Conservation (phyloP, 345 rosid species). For the Bretschneidera sinensis region DNA sequence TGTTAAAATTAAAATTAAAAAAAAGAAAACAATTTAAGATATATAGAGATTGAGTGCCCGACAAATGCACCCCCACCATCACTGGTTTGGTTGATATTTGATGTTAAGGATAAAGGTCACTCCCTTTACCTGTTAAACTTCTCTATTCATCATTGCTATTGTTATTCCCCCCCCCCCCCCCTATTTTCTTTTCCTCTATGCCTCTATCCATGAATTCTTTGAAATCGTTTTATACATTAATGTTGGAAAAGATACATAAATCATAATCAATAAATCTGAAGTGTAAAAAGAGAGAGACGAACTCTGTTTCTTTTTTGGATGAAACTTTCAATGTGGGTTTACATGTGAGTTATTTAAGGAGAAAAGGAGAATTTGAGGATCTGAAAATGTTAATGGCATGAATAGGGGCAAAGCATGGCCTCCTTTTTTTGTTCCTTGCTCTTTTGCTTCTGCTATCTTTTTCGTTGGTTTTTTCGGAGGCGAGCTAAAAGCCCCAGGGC, state of each 20-base stretch:
- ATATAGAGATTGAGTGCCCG: not conserved
- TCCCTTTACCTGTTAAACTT: slow-evolving; percentile 6
- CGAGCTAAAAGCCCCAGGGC: too few relatives aligned
- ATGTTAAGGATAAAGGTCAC: slow-evolving; percentile 13
- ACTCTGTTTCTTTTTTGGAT: not conserved
- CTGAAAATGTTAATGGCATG: not conserved
- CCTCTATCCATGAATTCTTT: too few relatives aligned
- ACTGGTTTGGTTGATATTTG: slow-evolving; percentile 23
- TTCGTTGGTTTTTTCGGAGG: too few relatives aligned
- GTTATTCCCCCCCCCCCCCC: too few relatives aligned
- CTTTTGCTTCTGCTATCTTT: too few relatives aligned
- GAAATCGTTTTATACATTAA: too few relatives aligned
- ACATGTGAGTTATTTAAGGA: not conserved
- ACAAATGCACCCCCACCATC: slow-evolving; percentile 15
- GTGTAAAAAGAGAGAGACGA: not conserved
- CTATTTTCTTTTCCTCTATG: too few relatives aligned
- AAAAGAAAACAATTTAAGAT: too few relatives aligned
- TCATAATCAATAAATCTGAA: too few relatives aligned
- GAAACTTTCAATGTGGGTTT: not conserved
- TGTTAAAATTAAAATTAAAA: not conserved
- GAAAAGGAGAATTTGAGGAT: too few relatives aligned
- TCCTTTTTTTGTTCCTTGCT: too few relatives aligned
- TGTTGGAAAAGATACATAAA: too few relatives aligned
- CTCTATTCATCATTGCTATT: slow-evolving; percentile 12
- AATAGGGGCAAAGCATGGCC: not conserved